Conservation (phyloP, 164 flowering plant species). For the Kalanchoe fedtschenkoi region DNA sequence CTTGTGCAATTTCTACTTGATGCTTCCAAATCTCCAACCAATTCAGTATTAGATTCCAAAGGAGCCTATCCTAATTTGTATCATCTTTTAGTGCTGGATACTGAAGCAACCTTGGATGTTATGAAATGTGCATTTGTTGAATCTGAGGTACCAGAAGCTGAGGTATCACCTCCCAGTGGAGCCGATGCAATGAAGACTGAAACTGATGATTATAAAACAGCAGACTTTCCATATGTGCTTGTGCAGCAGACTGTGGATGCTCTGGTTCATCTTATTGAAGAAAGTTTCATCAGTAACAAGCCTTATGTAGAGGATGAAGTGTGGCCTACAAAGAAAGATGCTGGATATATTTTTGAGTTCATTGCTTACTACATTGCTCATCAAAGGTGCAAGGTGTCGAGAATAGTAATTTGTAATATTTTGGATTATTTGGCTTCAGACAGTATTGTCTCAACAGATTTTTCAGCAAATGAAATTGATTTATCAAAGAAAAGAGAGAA, state of each 20-base stretch:
- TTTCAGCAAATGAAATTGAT: constrained; percentile 15
- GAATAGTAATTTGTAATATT: constrained; percentile 39
- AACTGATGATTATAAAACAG: constrained; percentile 14
- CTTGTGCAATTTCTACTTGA: constrained; percentile 68
- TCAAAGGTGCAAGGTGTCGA: constrained; percentile 46
- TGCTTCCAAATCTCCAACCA: constrained; percentile 30
- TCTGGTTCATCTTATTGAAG: constrained; percentile 45
- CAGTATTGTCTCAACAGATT: constrained; percentile 14
- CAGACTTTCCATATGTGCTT: constrained; percentile 25
- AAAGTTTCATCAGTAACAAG: background rate
- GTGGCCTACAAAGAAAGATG: constrained; percentile 79
- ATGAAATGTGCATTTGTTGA: constrained; percentile 60
- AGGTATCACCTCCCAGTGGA: constrained; percentile 17
- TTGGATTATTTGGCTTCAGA: constrained; percentile 63
- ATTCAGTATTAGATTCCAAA: constrained; percentile 18
- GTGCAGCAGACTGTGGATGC: constrained; percentile 53
- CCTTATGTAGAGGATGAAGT: constrained; percentile 2
- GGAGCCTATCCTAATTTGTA: constrained; percentile 41
- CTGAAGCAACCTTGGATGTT: constrained; percentile 87
- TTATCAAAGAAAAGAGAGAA: constrained; percentile 51
- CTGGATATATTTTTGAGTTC: constrained; percentile 58
- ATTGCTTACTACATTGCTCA: constrained; percentile 57
- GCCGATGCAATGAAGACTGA: constrained; percentile 17
- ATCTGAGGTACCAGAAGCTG: constrained; percentile 23
- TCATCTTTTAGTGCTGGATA: constrained; percentile 69